These are phyloP conservation scores for Phytopythium chamaehyphon DNA, from an alignment of 352 stramenopile genomes.

Conservation along the genomic window DNA sequence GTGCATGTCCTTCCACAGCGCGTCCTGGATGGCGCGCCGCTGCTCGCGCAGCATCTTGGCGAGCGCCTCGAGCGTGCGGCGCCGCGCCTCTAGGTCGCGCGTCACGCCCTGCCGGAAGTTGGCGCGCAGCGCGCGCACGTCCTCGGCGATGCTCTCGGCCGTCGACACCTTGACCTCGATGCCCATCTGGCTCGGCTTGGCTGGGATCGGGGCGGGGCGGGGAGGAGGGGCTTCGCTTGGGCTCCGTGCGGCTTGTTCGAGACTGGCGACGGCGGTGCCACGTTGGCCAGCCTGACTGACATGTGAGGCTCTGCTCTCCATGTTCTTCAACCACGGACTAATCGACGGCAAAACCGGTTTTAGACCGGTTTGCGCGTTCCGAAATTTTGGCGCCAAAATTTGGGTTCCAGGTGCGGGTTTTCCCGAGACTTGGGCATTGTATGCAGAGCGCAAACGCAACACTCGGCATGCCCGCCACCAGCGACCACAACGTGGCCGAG, in stretches of 20 bases:
- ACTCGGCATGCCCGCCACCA: conserved; percentile 19
- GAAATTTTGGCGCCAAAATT: no score
- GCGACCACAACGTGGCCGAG: conserved; percentile 78
- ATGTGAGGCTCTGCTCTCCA: no score
- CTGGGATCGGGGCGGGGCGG: neutral
- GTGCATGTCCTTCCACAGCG: conserved; percentile 60
- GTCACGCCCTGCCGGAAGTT: conserved; percentile 48
- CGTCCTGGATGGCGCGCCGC: conserved; percentile 35
- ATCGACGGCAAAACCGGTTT: neutral
- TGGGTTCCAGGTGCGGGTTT: neutral
- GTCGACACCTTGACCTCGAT: conserved; percentile 10
- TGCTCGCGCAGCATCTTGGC: conserved; percentile 45
- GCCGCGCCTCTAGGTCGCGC: conserved; percentile 34
- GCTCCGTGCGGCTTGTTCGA: neutral
- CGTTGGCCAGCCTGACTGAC: no score
- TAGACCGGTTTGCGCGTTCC: no score
- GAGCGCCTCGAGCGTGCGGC: conserved; percentile 39
- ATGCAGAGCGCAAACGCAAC: neutral
- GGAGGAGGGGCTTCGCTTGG: neutral
- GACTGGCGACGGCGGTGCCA: neutral
- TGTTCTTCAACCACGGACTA: conserved; percentile 5
- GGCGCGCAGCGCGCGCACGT: conserved; percentile 45
- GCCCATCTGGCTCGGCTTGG: neutral
- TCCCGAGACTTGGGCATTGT: no score
- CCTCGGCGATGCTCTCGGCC: conserved; percentile 27